Evolutionary conservation across 2,329 filamentous ascomycete species (phyloP).

Genomic region (Colletotrichum neosansevieriae): DNA sequence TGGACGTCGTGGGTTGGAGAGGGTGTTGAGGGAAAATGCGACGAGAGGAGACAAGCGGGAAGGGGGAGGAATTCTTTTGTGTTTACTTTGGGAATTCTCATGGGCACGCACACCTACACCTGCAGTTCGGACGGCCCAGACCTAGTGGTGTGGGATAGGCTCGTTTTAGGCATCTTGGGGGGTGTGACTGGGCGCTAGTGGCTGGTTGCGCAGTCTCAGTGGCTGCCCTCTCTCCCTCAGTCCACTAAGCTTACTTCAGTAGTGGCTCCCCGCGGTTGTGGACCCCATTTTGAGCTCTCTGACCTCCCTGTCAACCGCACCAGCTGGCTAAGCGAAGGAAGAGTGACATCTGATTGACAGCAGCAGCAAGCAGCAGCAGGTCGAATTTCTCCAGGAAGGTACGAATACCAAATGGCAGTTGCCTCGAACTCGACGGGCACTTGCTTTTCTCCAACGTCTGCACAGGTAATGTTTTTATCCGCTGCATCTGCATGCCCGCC

Average conservation of each 20-base stretch:
- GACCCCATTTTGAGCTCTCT: slow-evolving; percentile 24
- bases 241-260: slow-evolving; percentile 4
- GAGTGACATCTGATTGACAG: slow-evolving; percentile 32
- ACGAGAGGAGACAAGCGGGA: slow-evolving; percentile 24
- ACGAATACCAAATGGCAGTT: slow-evolving; percentile 15
- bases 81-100: slow-evolving; percentile 39
- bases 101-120: background rate
- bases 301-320: slow-evolving; percentile 16
- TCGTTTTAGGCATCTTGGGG: background rate
- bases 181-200: slow-evolving; percentile 26
- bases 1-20: slow-evolving; percentile 14
- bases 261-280: background rate
- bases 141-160: background rate
- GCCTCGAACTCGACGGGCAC: background rate
- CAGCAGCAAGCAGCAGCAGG: background rate
- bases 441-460: background rate
- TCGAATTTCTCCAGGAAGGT: too few species aligned
- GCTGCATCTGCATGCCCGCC: slow-evolving; percentile 14
- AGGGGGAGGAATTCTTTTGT: slow-evolving; percentile 36
- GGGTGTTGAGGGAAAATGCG: slow-evolving; percentile 27
- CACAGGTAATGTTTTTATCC: background rate
- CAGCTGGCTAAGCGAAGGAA: slow-evolving; percentile 21
- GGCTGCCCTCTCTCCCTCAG: background rate
- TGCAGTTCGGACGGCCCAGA: too few species aligned
- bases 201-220: slow-evolving; percentile 17